phyloP scores from a whole-genome alignment of 495 filamentous ascomycete species.

The Neurospora sp. region DNA sequence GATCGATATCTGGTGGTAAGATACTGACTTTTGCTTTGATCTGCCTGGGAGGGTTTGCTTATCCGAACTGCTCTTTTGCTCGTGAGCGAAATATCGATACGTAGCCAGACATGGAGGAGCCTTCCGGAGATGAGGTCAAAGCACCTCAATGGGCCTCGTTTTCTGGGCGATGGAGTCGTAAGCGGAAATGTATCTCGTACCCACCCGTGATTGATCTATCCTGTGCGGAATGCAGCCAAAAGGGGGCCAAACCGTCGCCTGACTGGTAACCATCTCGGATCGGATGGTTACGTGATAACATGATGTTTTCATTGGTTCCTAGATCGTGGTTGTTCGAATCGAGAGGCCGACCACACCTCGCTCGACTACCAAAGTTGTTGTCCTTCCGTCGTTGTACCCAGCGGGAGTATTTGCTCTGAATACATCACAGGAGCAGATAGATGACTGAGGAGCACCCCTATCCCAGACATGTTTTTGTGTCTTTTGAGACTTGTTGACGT shows the following conservation, averaged over 20 bases:
- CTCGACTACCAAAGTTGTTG: not conserved
- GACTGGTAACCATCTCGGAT: not conserved
- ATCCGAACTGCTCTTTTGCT: not conserved
- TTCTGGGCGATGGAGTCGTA: not conserved
- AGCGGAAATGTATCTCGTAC: not conserved
- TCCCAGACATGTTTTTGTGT: not conserved
- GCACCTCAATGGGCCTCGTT: not conserved
- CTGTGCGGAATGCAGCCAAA: not conserved
- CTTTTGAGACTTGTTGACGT: not conserved
- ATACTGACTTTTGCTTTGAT: not conserved
- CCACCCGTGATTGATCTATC: not conserved
- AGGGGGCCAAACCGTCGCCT: not conserved
- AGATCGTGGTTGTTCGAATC: not conserved
- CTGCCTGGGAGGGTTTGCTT: not conserved
- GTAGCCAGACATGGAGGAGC: not conserved
- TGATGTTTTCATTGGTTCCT: not conserved
- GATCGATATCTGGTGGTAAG: not conserved
- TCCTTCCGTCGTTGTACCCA: not conserved
- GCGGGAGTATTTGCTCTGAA: not conserved
- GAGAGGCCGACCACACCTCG: not conserved
- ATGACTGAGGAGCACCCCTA: not conserved
- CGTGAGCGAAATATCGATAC: not conserved
- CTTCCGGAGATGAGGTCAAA: not conserved
- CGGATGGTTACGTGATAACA: not conserved
- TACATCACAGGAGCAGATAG: not conserved